Base-by-base conservation (phyloP, 495 filamentous ascomycete genomes). In the Aspergillus sclerotiicarbonarius region DNA sequence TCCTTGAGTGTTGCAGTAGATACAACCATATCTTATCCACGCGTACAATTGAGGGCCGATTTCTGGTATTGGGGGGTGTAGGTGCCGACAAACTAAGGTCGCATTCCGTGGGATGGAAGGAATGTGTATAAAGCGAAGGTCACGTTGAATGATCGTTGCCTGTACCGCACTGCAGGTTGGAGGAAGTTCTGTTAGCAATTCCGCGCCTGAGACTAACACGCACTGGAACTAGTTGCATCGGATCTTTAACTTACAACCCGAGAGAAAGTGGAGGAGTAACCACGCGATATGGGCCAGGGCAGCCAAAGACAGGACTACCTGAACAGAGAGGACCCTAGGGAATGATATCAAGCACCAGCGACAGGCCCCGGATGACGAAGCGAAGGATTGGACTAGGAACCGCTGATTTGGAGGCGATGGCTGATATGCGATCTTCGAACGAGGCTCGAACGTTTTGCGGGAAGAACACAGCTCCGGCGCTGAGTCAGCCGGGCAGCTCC, bases 381-480 rank as follows among this genome's bases (percentile, higher is more conserved):
- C 47, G 31, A 50, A 50, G 47, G 13, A 50, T 31, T 50, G 47
- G 25, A 15, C 25, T 50, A 13, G 15, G 37, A 41, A 41, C 37
- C 16, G 47, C 29, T 10, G 10, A 32, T 50, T 9, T 15, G 16
- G 1, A 31, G 20, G 29, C 12, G 18, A 29, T 29, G 21, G 44
- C 16, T 6, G 47, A 13, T 32, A 32, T 25, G 31, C 47, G 47
- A 50, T 32, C 47, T 16, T 50, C 10, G 5, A 41, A 41, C 13
- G 19, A 47, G 18, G 30, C 31, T 31, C 25, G 47, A 29, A 32
- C 25, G 47, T 50, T 50, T 50, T 32, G 47, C 29, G 47, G 47
- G 29, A 50, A 32, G 15, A 50, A 31, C 47, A 32, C 25, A 32
- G 47, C 47, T 50, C 47, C 47, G 47, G 47, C 0, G 47, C 47